Evolutionary conservation across 768 basidiomycete genomes (phyloP), one percentile per base, ranked within the genome.

Genomic region (Asterophora parasitica): DNA sequence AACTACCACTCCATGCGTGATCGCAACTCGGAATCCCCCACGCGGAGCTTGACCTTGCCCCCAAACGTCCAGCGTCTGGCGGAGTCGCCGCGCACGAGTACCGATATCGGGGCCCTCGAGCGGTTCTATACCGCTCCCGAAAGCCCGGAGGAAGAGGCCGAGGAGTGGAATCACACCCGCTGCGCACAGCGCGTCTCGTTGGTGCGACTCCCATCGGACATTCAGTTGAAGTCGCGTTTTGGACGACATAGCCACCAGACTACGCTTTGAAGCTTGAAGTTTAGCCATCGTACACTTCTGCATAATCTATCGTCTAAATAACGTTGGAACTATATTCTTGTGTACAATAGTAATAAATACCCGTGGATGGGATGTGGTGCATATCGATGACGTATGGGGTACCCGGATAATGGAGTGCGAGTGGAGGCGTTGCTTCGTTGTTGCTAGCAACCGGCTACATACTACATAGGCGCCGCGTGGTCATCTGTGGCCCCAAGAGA

Each of bases 171-270:
- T 65, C 82, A 82, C 62, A 93, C 91, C 1, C 82, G 84, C 40
- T 85, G 83, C 30, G 89, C 88, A 11, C 86, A 89, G 56, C 83
- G 90, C 7, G 91, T 92, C 7, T 92, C 89, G 8, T 70, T 92
- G 35, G 85, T 91, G 36, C 76, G 78, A 49, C 63, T 91, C 19
- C 88, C 89, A 17, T 79, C 85, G 8, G 63, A 68, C 52, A 64
- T 78, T 45, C 58, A 64, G 33, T 54, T 73, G 28, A 65, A 67
- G 33, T 58, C 56, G 16, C 62, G 66, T 44, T 58, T 61, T 52
- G 54, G 59, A 54, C 57, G 37, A 56, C 49, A 61, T 32, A 38
- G 23, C 47, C 47, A 48, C 33, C 47, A 35, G 34, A 23, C 19
- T 37, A 16, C 19, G n/a, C n/a, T n/a, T n/a, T n/a, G n/a, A n/a